Conservation (phyloP, 2,329 filamentous ascomycete species). For the Aspergillus eucalypticola region DNA sequence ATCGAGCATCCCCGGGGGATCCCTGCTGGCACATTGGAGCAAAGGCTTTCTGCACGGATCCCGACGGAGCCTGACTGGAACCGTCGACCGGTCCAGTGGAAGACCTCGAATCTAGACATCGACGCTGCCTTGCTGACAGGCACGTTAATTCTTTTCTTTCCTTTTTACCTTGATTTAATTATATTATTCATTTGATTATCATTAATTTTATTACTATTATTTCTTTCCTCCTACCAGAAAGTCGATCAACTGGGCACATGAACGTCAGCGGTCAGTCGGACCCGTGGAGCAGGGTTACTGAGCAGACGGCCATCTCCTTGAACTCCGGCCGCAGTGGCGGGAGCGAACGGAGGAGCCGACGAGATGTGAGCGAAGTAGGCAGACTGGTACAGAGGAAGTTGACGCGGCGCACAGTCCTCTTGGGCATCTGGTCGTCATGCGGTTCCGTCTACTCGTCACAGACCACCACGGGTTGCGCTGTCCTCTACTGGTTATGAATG, state of each 20-base stretch:
- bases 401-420: slow-evolving; percentile 23
- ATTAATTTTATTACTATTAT: too few species aligned
- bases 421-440: slow-evolving; percentile 15
- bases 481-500: slow-evolving; percentile 15
- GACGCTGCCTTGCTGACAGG: neutral
- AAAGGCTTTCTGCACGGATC: slow-evolving; percentile 3
- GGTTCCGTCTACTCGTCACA: slow-evolving; percentile 20
- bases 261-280: neutral
- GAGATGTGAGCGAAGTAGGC: neutral
- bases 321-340: neutral
- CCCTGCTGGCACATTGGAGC: neutral
- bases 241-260: neutral
- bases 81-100: neutral
- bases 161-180: too few species aligned
- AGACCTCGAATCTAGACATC: neutral
- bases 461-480: slow-evolving; percentile 17
- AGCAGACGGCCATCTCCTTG: too few species aligned
- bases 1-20: neutral
- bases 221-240: neutral
- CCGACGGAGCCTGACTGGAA: slow-evolving; percentile 8
- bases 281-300: neutral
- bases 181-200: too few species aligned
- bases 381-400: slow-evolving; percentile 5
- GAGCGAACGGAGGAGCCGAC: neutral
- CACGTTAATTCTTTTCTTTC: too few species aligned